Conservation (phyloP, 805 yeast genomes). For the Sungouiozyma intestinalis region DNA sequence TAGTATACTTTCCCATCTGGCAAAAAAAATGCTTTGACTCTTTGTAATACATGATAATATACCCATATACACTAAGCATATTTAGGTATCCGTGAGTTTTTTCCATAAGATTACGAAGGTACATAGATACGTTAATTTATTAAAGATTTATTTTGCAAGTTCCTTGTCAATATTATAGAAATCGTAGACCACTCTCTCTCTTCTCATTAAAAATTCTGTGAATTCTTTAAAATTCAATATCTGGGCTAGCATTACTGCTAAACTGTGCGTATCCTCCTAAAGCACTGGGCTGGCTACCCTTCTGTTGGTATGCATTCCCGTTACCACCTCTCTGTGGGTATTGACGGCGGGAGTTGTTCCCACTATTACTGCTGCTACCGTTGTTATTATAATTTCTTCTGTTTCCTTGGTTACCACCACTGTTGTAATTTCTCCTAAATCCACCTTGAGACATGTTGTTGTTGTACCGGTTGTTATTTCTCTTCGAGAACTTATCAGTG, state of each 20-base stretch:
- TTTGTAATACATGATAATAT: too few relatives aligned
- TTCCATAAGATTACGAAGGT: too few relatives aligned
- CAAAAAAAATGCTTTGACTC: too few relatives aligned
- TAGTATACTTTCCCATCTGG: too few relatives aligned
- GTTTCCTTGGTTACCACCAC: conserved; percentile 2
- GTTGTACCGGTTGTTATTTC: conserved; percentile 26
- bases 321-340: conserved; percentile 3
- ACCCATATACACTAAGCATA: too few relatives aligned
- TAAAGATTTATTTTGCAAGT: too few relatives aligned
- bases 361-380: conserved; percentile 18
- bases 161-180: too few relatives aligned
- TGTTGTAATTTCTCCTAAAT: conserved; percentile 9
- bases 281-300: conserved; percentile 2
- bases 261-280: conserved; percentile 2
- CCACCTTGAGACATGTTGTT: conserved; percentile 20
- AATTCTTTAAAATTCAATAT: conserved; percentile 18
- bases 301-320: conserved; percentile 4
- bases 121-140: too few relatives aligned
- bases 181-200: conserved; percentile 7
- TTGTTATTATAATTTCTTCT: conserved; percentile 25
- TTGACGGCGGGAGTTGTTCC: conserved; percentile 7
- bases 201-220: conserved; percentile 12
- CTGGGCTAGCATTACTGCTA: conserved; percentile 26
- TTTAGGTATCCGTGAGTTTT: too few relatives aligned
- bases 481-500: conserved; percentile 19